Conservation (phyloP, 306 rosid species). For the Trifolium fragiferum region DNA sequence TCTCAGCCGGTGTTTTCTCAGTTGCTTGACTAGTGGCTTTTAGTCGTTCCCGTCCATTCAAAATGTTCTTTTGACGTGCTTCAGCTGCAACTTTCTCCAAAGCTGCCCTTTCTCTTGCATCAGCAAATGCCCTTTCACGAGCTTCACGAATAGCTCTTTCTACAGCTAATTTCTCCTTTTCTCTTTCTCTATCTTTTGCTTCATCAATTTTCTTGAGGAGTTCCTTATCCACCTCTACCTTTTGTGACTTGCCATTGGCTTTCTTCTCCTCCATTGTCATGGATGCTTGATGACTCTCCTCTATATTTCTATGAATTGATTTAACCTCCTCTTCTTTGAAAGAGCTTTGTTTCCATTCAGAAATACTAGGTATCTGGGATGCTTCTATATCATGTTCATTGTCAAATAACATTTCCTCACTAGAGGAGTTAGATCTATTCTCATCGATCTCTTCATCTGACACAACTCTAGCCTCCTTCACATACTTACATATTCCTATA, state of each 20-base stretch:
- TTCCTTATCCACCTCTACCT: slow-evolving; percentile 60
- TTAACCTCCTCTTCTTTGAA: slow-evolving; percentile 46
- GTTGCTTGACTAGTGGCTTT: slow-evolving; percentile 57
- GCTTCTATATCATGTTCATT: background rate
- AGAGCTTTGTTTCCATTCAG: slow-evolving; percentile 45
- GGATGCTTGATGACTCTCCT: slow-evolving; percentile 47
- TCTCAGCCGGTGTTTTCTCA: slow-evolving; percentile 66
- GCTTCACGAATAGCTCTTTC: slow-evolving; percentile 91
- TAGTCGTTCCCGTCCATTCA: slow-evolving; percentile 66
- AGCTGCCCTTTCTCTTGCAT: slow-evolving; percentile 77
- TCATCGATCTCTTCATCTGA: slow-evolving; percentile 49
- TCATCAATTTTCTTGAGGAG: slow-evolving; percentile 60
- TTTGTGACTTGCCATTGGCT: slow-evolving; percentile 41
- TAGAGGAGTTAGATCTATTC: slow-evolving; percentile 44
- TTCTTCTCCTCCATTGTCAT: slow-evolving; percentile 50
- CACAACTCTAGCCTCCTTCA: slow-evolving; percentile 50
- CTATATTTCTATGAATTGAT: slow-evolving; percentile 32
- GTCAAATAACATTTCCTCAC: slow-evolving; percentile 23
- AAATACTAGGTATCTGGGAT: slow-evolving; percentile 49
- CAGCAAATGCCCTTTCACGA: slow-evolving; percentile 94
- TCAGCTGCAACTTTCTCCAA: slow-evolving; percentile 68
- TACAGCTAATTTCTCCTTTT: slow-evolving; percentile 75
- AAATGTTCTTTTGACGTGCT: slow-evolving; percentile 67
- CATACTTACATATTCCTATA: slow-evolving; percentile 38
- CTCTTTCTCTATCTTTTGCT: slow-evolving; percentile 70